Evolutionary conservation across 2,329 filamentous ascomycete genomes (phyloP).

Genomic region (Trichoderma arundinaceum): DNA sequence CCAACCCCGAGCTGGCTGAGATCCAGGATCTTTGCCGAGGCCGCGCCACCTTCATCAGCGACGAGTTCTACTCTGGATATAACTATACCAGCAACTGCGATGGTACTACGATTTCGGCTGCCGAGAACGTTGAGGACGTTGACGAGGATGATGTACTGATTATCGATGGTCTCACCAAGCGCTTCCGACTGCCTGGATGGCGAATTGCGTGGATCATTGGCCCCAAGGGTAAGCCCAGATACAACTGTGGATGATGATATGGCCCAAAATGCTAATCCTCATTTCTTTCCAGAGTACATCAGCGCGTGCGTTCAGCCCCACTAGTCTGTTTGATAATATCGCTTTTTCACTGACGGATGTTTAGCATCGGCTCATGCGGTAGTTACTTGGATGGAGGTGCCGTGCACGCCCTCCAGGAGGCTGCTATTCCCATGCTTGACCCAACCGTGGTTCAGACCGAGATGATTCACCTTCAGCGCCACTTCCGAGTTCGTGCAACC

Average conservation of each 20-base stretch:
- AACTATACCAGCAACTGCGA: conserved; percentile 95
- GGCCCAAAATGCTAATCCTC: conserved; percentile 20
- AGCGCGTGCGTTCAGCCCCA: conserved; percentile 64
- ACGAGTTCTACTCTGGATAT: conserved; percentile 96
- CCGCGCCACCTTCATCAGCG: conserved; percentile 88
- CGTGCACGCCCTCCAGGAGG: conserved; percentile 95
- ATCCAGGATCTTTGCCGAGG: conserved; percentile 94
- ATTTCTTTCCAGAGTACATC: conserved; percentile 72
- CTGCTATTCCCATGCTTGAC: conserved; percentile 91
- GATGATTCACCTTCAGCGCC: conserved; percentile 86
- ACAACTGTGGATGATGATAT: background rate
- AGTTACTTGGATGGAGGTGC: conserved; percentile 94
- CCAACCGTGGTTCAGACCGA: conserved; percentile 78
- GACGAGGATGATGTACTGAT: conserved; percentile 90
- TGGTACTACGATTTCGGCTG: conserved; percentile 84
- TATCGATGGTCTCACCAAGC: conserved; percentile 94
- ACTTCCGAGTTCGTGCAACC: conserved; percentile 72
- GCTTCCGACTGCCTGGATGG: conserved; percentile 95
- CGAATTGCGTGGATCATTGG: conserved; percentile 95
- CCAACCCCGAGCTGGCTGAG: conserved; percentile 81
- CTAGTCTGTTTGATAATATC: background rate
- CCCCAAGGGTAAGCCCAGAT: conserved; percentile 65
- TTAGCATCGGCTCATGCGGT: conserved; percentile 81
- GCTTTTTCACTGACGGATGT: background rate
- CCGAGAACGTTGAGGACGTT: conserved; percentile 88